A percentile compares a stretch with the other conserved stretches of the same genome.
phyloP scores from a whole-genome alignment of 2,329 filamentous ascomycete species.

The Chaetomiaceae sp. region DNA sequence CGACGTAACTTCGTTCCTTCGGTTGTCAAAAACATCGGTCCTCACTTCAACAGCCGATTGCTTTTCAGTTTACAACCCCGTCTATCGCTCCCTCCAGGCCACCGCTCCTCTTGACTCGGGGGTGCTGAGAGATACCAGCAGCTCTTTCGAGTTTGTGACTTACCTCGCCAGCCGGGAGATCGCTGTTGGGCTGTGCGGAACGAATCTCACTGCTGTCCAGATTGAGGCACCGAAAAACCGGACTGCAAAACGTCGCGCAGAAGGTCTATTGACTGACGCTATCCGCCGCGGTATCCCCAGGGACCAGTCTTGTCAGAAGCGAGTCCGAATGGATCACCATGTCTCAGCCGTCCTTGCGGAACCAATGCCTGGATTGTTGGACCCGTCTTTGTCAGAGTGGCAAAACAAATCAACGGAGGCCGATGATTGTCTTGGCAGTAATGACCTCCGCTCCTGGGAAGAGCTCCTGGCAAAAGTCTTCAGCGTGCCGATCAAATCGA shows the following conservation, averaged over 20 bases:
- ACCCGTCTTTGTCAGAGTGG: constrained; percentile 45
- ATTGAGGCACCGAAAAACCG: constrained; percentile 57
- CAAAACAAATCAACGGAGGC: constrained; percentile 43
- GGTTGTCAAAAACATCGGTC: constrained; percentile 62
- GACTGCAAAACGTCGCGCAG: constrained; percentile 51
- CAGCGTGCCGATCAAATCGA: constrained; percentile 36
- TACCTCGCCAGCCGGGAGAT: constrained; percentile 65
- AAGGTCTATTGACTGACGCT: constrained; percentile 67
- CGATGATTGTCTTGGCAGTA: constrained; percentile 44
- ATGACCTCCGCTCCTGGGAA: constrained; percentile 49
- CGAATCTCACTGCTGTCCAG: constrained; percentile 64
- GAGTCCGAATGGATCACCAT: constrained; percentile 29
- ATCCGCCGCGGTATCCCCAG: constrained; percentile 60
- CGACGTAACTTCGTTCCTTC: constrained; percentile 57
- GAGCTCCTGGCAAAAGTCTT: constrained; percentile 47
- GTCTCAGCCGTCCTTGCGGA: constrained; percentile 34
- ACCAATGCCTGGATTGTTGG: constrained; percentile 46
- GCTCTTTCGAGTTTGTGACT: constrained; percentile 45
- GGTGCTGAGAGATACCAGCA: constrained; percentile 36
- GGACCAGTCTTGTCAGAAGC: constrained; percentile 36
- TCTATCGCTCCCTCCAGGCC: constrained; percentile 59
- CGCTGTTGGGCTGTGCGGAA: constrained; percentile 60
- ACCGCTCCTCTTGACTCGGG: constrained; percentile 43
- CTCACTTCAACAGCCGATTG: constrained; percentile 55
- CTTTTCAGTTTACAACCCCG: constrained; percentile 64